Conservation (phyloP, 306 rosid genomes). For the Casuarina cunninghamiana region DNA sequence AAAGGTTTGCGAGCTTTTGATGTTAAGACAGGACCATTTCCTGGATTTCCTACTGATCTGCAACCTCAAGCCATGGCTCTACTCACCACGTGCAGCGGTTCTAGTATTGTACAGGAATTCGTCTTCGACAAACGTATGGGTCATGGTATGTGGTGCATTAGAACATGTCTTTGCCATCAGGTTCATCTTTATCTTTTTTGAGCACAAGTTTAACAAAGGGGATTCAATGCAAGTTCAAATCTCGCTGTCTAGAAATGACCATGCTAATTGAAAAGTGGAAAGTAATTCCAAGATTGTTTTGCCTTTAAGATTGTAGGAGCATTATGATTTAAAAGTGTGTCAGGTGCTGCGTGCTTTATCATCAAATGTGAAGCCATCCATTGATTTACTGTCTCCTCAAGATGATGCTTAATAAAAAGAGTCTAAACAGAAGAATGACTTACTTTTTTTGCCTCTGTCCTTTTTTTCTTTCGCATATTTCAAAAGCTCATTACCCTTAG, state of each 20-base stretch:
- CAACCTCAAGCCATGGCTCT: conserved; percentile 40
- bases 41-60: conserved; percentile 40
- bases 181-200: background rate
- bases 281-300: background rate
- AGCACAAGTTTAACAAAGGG: background rate
- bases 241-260: background rate
- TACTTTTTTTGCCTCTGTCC: background rate
- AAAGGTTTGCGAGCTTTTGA: conserved; percentile 22
- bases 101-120: conserved; percentile 30
- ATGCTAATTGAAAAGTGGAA: background rate
- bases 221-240: background rate
- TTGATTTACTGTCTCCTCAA: background rate
- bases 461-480: background rate
- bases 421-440: background rate
- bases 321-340: background rate
- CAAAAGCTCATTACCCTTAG: background rate
- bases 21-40: conserved; percentile 34
- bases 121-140: conserved; percentile 36
- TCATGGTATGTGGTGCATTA: conserved; percentile 30
- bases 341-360: background rate
- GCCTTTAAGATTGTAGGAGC: conserved; percentile 3
- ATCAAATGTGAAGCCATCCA: background rate
- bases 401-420: background rate
- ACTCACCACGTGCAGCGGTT: conserved; percentile 34
- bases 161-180: background rate